These are phyloP conservation scores for Skeletonema costatum DNA, from an alignment of 108 stramenopile species.

Conservation along the genomic window DNA sequence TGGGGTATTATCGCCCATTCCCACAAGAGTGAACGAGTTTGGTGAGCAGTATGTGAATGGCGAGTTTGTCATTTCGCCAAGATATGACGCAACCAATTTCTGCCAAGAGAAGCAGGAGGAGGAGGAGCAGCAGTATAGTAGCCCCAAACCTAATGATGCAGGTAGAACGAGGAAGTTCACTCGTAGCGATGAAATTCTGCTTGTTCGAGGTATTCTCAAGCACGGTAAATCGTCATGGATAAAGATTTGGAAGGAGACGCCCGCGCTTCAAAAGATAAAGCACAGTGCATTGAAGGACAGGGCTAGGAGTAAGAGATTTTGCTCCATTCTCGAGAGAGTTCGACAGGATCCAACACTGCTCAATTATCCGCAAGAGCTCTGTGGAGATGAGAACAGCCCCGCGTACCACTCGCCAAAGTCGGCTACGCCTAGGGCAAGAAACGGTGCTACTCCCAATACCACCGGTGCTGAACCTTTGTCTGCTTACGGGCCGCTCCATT, in stretches of 20 bases:
- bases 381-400: conserved; percentile 6
- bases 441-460: not conserved
- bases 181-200: conserved; percentile 12
- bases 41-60: conserved; percentile 10
- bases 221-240: conserved; percentile 26
- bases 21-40: not conserved
- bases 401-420: conserved; percentile 8
- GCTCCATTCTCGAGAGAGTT: not conserved
- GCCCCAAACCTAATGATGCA: not conserved
- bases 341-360: conserved; percentile 1
- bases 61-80: not conserved
- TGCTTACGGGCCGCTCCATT: not conserved
- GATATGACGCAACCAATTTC: not conserved
- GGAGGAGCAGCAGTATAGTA: not conserved
- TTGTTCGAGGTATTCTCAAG: conserved; percentile 19
- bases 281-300: conserved; percentile 27
- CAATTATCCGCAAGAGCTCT: conserved; percentile 7
- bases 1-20: not conserved
- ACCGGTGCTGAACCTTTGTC: not conserved
- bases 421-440: not conserved
- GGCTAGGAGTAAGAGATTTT: conserved; percentile 13
- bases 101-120: not conserved
- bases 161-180: conserved; percentile 22
- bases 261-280: conserved; percentile 13
- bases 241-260: not conserved